Evolutionary conservation across 495 filamentous ascomycete genomes (phyloP), one percentile per base, ranked within the genome.

Genomic region (Cercophora newfieldiana): DNA sequence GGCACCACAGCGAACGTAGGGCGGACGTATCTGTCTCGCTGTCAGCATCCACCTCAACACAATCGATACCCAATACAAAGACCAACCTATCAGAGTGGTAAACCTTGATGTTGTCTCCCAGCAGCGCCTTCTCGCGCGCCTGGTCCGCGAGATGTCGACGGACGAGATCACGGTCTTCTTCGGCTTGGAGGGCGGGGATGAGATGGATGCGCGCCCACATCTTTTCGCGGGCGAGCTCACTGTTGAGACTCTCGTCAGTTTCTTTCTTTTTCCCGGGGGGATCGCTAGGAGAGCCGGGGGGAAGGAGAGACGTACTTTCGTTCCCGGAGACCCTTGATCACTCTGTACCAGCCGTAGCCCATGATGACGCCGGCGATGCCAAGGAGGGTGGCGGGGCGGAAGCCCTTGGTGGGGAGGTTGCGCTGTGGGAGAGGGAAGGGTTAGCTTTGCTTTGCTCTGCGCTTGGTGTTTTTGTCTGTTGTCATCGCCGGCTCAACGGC

Each of bases 161-260:
- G 69, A 96, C 93, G 74, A 91, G 88, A 81, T 99, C 95, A 55
- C 95, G 90, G 82, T 99, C 95, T 73, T 94, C 91, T 75, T 99
- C 95, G 62, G 95, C 95, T 74, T 97, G 94, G 59, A 99, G 88
- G 68, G 95, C 78, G 30, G 95, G 95, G 74, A 93, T 93, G 56
- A 99, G 82, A 76, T 99, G 87, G 71, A 98, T 94, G 69, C 95
- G 90, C 51, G 89, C 84, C 95, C 95, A 99, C 86, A 97, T 93
- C 83, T 99, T 99, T 74, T 99, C 95, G 53, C 95, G 91, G 60
- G 88, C 91, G 66, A 96, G 90, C 76, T 99, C 95, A 74, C 94
- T 47, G 48, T 18, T 19, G 47, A 24, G 18, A 24, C 22, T 0
- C 0, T 14, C 0, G 61, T 63, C 10, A 55, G 61, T 50, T 26